Base-by-base conservation (phyloP, 2,329 filamentous ascomycete species). In the Botrytis byssoidea region DNA sequence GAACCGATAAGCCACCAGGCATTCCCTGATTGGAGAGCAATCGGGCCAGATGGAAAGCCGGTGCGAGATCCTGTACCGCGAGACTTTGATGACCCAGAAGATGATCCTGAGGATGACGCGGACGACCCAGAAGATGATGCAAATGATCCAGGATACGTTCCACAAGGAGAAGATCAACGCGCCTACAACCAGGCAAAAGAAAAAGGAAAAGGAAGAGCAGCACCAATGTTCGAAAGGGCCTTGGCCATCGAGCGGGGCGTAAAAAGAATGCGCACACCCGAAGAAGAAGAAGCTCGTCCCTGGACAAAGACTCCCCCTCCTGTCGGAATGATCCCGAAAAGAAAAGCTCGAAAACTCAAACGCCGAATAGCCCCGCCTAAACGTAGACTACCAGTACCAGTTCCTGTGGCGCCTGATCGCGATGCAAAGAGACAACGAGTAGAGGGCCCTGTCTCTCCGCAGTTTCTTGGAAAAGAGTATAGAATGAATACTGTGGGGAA, bases 61-160 rank as follows among this genome's bases (percentile, higher is more conserved):
- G 6, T 42, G 32, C 6, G 2, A 7, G 8, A 20, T 20, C 4
- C 2, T 4, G 14, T 2, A 16, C 25, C 29, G 9, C 20, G 1
- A 40, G 32, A 29, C 14, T 29, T 14, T 57, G 51, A 37, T 18
- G 35, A 61, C 29, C n/a, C 14, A 51, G 16, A 7, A 6, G 22
- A 67, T 9, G 44, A 40, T 6, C 2, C 59, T 4, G 59, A 63
- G n/a, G 32, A 37, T 35, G 44, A n/a, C 1, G 12, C 48, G 9
- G 29, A 37, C 1, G 29, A 37, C 5, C 42, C 44, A 1, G 29
- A 32, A 22, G 42, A 22, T 22, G 44, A 37, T 3, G 6, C 18
- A 16, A 14, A 20, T 4, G 32, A 37, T 20, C 44, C 46, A 12
- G 20, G 25, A 32, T n/a, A 35, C 22, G 14, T n/a, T 14, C 55